A percentile compares a stretch with the other conserved stretches of the same genome.
phyloP scores from a whole-genome alignment of 257 asterid genomes.

The Nicotiana knightiana region DNA sequence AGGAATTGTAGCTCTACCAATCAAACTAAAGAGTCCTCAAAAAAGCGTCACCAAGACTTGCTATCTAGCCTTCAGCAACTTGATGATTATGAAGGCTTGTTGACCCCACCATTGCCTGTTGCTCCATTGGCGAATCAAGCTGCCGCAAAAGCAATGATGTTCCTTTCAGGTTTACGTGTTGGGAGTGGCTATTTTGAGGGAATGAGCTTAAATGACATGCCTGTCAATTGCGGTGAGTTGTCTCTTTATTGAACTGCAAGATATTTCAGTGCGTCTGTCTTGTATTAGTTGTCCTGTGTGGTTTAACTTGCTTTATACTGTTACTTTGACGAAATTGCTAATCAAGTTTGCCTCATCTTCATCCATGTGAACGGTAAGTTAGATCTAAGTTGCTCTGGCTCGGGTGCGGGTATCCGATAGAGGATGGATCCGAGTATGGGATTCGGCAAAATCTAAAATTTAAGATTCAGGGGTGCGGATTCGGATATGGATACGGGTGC shows the following conservation, averaged over 20 bases:
- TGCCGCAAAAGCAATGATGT: conserved; percentile 88
- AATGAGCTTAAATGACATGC: conserved; percentile 79
- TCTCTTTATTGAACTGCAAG: conserved; percentile 8
- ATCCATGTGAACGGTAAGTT: neutral
- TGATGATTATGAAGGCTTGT: conserved; percentile 77
- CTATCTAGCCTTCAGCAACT: conserved; percentile 77
- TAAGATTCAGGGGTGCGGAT: too few relatives aligned
- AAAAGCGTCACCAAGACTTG: conserved; percentile 67
- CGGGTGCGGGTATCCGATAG: too few relatives aligned
- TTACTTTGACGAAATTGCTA: neutral
- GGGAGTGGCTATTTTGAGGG: conserved; percentile 79
- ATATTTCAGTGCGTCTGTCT: neutral
- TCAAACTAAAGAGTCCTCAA: conserved; percentile 39
- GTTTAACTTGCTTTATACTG: neutral
- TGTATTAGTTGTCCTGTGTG: neutral
- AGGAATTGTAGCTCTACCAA: conserved; percentile 30
- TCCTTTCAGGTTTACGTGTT: conserved; percentile 71
- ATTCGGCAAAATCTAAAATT: too few relatives aligned
- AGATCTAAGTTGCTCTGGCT: too few relatives aligned
- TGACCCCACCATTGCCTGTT: conserved; percentile 73
- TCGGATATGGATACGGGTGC: too few relatives aligned
- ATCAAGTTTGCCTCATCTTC: neutral
- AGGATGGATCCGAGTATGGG: too few relatives aligned
- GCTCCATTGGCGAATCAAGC: conserved; percentile 93
- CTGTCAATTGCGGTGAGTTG: conserved; percentile 73